phyloP scores from a whole-genome alignment of 1,284 basidiomycete species.

The Puccinia horiana region DNA sequence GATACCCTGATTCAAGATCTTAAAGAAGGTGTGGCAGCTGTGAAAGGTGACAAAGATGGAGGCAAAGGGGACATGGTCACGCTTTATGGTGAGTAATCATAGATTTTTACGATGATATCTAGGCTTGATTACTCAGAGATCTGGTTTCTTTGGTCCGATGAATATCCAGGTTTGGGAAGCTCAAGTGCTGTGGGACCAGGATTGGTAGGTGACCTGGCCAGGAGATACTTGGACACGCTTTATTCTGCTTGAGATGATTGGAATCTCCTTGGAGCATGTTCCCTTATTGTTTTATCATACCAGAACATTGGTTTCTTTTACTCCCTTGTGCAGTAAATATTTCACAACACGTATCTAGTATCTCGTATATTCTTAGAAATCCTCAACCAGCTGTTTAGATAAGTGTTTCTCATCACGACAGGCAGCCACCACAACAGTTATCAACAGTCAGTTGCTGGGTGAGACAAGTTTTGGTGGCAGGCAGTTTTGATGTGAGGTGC shows the following conservation, averaged over 20 bases:
- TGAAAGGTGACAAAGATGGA: conserved; percentile 61
- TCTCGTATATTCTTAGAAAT: too few species aligned
- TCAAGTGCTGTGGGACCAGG: conserved; percentile 82
- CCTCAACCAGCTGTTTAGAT: too few species aligned
- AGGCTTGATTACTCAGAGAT: conserved; percentile 11
- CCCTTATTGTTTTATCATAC: neutral
- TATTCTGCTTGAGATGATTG: conserved; percentile 39
- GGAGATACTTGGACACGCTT: conserved; percentile 58
- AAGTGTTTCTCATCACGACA: too few species aligned
- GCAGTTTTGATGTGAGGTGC: too few species aligned
- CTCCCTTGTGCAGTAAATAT: neutral
- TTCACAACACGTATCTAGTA: too few species aligned
- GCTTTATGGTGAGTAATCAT: conserved; percentile 71
- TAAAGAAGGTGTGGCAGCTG: conserved; percentile 71
- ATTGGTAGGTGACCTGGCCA: conserved; percentile 81
- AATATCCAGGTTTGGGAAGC: conserved; percentile 73
- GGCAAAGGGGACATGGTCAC: conserved; percentile 77
- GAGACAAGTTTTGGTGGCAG: too few species aligned
- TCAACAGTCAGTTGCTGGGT: too few species aligned
- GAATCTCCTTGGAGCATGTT: neutral
- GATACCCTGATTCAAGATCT: conserved; percentile 79
- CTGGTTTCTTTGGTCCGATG: conserved; percentile 40
- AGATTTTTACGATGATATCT: neutral
- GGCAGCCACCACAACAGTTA: too few species aligned
- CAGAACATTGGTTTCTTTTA: neutral